Evolutionary conservation across 768 basidiomycete genomes (phyloP).

Genomic region (Hemileccinum impolitum): DNA sequence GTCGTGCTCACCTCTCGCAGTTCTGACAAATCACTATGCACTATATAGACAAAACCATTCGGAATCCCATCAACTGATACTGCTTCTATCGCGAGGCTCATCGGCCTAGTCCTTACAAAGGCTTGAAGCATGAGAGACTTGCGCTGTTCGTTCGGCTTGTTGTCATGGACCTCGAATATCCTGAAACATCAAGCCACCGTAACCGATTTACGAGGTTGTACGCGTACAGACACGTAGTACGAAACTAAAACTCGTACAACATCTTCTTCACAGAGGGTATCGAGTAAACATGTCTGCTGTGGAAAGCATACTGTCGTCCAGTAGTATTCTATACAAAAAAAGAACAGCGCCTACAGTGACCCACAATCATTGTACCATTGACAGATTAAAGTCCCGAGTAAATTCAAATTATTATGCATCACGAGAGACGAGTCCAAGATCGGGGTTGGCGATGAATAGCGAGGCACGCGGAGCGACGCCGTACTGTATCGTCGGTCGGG

Average conservation of each 20-base stretch:
- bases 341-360: constrained; percentile 5
- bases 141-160: not conserved
- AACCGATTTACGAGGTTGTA: not conserved
- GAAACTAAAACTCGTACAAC: not conserved
- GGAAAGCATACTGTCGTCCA: not conserved
- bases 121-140: not conserved
- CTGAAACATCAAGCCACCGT: not conserved
- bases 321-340: not conserved
- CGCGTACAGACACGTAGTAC: not conserved
- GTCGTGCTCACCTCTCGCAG: too few species aligned
- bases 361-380: not conserved
- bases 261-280: constrained; percentile 6
- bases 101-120: too few species aligned
- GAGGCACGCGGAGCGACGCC: constrained; percentile 61
- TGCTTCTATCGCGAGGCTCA: too few species aligned
- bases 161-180: not conserved
- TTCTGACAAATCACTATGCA: not conserved
- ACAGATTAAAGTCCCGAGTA: not conserved
- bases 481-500: constrained; percentile 48
- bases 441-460: constrained; percentile 73
- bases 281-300: not conserved
- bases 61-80: too few species aligned
- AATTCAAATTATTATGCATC: constrained; percentile 7
- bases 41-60: too few species aligned
- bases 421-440: constrained; percentile 12